phyloP scores from a whole-genome alignment of 805 yeast species.

The Kuraishia molischiana region DNA sequence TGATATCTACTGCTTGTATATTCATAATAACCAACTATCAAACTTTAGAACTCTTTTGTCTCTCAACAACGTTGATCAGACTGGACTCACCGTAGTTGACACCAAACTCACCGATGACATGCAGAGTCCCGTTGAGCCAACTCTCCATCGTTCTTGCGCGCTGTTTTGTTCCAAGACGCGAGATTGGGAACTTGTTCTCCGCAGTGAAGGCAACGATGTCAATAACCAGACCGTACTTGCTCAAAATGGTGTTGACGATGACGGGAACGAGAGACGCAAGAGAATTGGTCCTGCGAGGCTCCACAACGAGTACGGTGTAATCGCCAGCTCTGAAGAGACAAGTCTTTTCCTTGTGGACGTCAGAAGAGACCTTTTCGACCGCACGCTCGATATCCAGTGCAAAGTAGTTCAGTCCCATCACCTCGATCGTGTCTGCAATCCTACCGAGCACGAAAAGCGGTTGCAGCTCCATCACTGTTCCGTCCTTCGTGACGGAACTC shows the following conservation, averaged over 20 bases:
- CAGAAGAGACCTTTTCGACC: constrained; percentile 39
- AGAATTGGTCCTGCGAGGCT: constrained; percentile 36
- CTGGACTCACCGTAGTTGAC: constrained; percentile 61
- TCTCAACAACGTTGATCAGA: constrained; percentile 47
- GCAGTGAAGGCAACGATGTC: constrained; percentile 79
- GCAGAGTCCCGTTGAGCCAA: constrained; percentile 43
- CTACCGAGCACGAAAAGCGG: constrained; percentile 78
- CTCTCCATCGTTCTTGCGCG: constrained; percentile 52
- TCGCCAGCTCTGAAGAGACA: constrained; percentile 80
- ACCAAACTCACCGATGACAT: constrained; percentile 34
- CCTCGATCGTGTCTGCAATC: constrained; percentile 82
- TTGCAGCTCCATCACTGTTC: constrained; percentile 40
- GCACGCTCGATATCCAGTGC: constrained; percentile 74
- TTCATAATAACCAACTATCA: no score
- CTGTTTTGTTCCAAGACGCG: constrained; percentile 69
- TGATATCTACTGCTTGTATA: no score
- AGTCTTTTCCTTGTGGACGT: constrained; percentile 30
- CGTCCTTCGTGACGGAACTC: constrained; percentile 18
- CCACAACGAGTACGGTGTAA: constrained; percentile 66
- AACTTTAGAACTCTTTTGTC: no score
- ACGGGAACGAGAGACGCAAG: constrained; percentile 76
- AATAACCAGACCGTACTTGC: constrained; percentile 70
- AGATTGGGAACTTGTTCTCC: constrained; percentile 52
- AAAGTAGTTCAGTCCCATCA: constrained; percentile 85
- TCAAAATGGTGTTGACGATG: constrained; percentile 66